Base-by-base conservation (phyloP, 805 yeast genomes). In the Blastobotrys mokoenaii region DNA sequence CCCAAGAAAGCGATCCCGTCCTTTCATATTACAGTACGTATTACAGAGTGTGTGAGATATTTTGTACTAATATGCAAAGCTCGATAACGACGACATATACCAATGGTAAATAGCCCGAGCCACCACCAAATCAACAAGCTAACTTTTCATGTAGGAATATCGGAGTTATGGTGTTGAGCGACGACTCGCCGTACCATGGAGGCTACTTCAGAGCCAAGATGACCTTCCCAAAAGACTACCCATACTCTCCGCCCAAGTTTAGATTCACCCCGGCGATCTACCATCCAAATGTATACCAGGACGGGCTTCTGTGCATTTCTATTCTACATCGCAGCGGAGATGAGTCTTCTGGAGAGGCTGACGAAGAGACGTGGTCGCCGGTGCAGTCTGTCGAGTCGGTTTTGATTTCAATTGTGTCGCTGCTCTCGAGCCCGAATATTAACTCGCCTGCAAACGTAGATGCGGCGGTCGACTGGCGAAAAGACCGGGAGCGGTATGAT, bases 381-480 rank as follows among this genome's bases (percentile, higher is more conserved):
- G 68, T 65, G 2, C 96, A 89, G 68, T 82, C 93, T 18, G 97
- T 87, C 8, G 97, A 90, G 66, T 72, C 84, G 29, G 96, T 90
- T 8, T 74, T 90, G 58, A 83, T 90, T 45, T 84, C 95, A 30
- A 89, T 90, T 52, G 84, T 90, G 15, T 87, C 96, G 7, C 73
- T 90, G 43, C 73, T 90, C 56, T 95, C 88, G 59, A 97, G 90
- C 63, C 97, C 97, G 44, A 90, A 90, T 67, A 82, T 85, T 48
- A 77, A 79, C 49, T 85, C 96, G 1, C 97, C 97, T 5, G 97
- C 97, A 4, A 90, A 90, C 64, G 89, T 90, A 42, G 97, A 90
- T 64, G 97, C 97, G 14, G 84, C 95, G 15, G 87, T 88, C 38
- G 85, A 84, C 56, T 88, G 86, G 76, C 74, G 95, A 58, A 86